Evolutionary conservation across 345 rosid genomes (phyloP).

Genomic region (Erodium maritimum): DNA sequence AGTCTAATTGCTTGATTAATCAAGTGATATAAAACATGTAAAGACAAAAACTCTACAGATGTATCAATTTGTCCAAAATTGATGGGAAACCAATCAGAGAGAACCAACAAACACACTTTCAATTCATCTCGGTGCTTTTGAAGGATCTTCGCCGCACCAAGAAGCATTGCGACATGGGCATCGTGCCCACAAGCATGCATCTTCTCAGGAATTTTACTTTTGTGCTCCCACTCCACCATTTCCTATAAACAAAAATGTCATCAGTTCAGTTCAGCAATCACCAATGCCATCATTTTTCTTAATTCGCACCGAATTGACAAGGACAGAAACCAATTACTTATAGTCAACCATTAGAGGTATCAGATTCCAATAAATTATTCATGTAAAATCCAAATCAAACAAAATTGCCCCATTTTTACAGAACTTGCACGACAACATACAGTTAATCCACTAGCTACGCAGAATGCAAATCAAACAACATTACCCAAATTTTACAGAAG

Average conservation of each 20-base stretch:
- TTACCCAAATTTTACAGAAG: too few species aligned
- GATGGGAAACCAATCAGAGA: neutral
- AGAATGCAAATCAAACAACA: too few species aligned
- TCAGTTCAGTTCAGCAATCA: neutral
- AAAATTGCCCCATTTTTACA: too few species aligned
- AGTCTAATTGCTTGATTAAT: neutral
- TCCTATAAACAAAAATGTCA: neutral
- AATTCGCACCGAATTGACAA: too few species aligned
- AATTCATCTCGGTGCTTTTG: constrained; percentile 34
- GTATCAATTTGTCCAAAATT: neutral
- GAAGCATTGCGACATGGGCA: constrained; percentile 77
- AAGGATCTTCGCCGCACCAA: constrained; percentile 75
- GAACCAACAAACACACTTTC: constrained; percentile 17
- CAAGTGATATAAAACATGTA: neutral
- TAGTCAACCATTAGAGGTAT: too few species aligned
- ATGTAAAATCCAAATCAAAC: too few species aligned
- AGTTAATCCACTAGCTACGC: too few species aligned
- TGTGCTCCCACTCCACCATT: constrained; percentile 19
- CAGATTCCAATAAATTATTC: too few species aligned
- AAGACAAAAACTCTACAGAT: neutral
- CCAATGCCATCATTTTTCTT: neutral
- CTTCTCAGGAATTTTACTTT: constrained; percentile 65
- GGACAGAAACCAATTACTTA: too few species aligned
- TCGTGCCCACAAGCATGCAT: constrained; percentile 96
- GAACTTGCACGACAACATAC: too few species aligned